Base-by-base conservation (phyloP, 2,329 filamentous ascomycete genomes). In the Cladosporium sp. region DNA sequence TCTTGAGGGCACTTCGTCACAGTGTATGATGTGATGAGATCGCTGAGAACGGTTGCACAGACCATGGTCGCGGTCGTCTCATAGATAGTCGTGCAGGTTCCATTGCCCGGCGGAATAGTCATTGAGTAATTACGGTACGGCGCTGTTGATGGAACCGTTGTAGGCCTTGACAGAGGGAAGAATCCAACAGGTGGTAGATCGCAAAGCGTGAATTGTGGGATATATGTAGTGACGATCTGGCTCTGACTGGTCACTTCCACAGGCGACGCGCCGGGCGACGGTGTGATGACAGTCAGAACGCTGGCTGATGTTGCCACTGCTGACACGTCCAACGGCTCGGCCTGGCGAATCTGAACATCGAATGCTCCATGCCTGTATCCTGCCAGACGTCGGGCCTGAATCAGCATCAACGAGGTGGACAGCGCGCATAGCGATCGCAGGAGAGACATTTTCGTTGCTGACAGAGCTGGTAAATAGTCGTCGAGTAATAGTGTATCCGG, bases 31-130 rank as follows among this genome's bases (percentile, higher is more conserved):
- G 76, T 75, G 1, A 75, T 78, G 3, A 83, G 71, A 1, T 77
- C 79, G 2, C 74, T 80, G 32, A 82, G 72, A 0, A 76, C 79
- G 0, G 80, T 82, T 1, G 78, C 77, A 72, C 80, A 82, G 23
- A 82, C 74, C 65, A 77, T 79, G 2, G 78, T 81, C 28, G 71
- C 67, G 0, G 78, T 78, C 2, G 77, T 72, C n/a, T 72, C 74
- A 70, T 79, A 82, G 32, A 77, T 71, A 0, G 79, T 81, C 10
- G 75, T 75, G 70, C 80, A 83, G 26, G 72, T 75, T 8, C 73
- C 74, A 39, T 70, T 76, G 5, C 74, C 75, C 60, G 66, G 72
- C 54, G 70, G 75, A 65, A 69, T 75, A 51, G 68, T 76, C 65
- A 64, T 67, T 0, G 76, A 78, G 59, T 76, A 75, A 67, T 81